A percentile compares a stretch with the other conserved stretches of the same genome.
phyloP scores from a whole-genome alignment of 176 grass and related monocot species.

The Oryza glumipatula region DNA sequence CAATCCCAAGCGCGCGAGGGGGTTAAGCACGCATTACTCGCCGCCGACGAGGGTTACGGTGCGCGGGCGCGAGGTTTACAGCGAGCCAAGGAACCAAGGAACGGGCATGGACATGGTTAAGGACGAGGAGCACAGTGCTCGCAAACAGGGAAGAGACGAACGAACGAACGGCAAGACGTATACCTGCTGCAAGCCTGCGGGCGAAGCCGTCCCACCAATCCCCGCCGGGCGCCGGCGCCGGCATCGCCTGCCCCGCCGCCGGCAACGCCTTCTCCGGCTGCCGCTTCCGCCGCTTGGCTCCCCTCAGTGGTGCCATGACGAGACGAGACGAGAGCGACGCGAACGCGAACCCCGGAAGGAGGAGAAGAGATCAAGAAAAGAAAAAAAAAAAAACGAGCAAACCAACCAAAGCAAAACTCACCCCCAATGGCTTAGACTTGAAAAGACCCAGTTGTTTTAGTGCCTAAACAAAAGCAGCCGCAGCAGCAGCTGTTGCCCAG shows the following conservation, averaged over 20 bases:
- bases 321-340: neutral
- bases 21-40: constrained; percentile 42
- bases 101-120: constrained; percentile 8
- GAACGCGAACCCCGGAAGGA: constrained; percentile 12
- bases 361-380: constrained; percentile 41
- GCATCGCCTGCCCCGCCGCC: constrained; percentile 40
- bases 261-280: constrained; percentile 41
- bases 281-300: constrained; percentile 63
- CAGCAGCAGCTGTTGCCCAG: neutral
- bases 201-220: constrained; percentile 85
- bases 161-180: constrained; percentile 4
- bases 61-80: constrained; percentile 11
- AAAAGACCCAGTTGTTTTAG: constrained; percentile 33
- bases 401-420: constrained; percentile 27
- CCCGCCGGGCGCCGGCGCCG: constrained; percentile 27
- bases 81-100: constrained; percentile 15
- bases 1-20: constrained; percentile 29
- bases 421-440: constrained; percentile 15
- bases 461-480: neutral
- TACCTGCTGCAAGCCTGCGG: constrained; percentile 75
- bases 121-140: constrained; percentile 22
- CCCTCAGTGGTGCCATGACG: constrained; percentile 68
- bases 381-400: neutral
- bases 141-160: constrained; percentile 5
- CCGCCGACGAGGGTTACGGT: neutral